phyloP scores from a whole-genome alignment of 306 rosid genomes.

The Cucumis melo region DNA sequence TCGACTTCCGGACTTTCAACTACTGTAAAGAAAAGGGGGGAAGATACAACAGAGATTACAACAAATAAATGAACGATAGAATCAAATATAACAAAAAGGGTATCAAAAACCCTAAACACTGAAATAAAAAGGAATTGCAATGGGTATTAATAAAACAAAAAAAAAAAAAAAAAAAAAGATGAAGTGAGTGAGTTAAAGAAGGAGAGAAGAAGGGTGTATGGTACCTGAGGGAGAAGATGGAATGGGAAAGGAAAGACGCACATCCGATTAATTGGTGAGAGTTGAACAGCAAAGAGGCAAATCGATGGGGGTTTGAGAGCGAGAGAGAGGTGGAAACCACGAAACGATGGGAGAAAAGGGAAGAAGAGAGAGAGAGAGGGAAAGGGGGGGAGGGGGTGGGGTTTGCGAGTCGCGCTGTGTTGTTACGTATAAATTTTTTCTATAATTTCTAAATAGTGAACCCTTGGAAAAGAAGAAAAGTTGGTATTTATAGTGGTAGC shows the following conservation, averaged over 20 bases:
- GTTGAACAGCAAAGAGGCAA: not conserved
- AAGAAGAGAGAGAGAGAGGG: conserved; percentile 8
- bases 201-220: not conserved
- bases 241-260: conserved; percentile 25
- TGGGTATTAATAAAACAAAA: not conserved
- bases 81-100: conserved; percentile 8
- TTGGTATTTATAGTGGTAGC: conserved; percentile 1
- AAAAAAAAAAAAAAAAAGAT: not conserved
- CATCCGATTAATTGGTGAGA: conserved; percentile 37
- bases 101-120: conserved; percentile 7
- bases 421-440: conserved; percentile 2
- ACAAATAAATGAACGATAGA: not conserved
- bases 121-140: not conserved
- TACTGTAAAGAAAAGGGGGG: conserved; percentile 15
- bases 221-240: conserved; percentile 54
- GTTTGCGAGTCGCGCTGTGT: conserved; percentile 25
- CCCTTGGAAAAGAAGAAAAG: conserved; percentile 11
- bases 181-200: not conserved
- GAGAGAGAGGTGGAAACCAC: conserved; percentile 34
- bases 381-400: too few relatives aligned
- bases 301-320: not conserved
- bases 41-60: not conserved
- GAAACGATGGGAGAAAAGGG: conserved; percentile 10
- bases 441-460: conserved; percentile 8
- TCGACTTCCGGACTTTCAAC: conserved; percentile 50